Evolutionary conservation across 2,329 filamentous ascomycete genomes (phyloP).

Genomic region (Paracorniculantispora psalliotae): DNA sequence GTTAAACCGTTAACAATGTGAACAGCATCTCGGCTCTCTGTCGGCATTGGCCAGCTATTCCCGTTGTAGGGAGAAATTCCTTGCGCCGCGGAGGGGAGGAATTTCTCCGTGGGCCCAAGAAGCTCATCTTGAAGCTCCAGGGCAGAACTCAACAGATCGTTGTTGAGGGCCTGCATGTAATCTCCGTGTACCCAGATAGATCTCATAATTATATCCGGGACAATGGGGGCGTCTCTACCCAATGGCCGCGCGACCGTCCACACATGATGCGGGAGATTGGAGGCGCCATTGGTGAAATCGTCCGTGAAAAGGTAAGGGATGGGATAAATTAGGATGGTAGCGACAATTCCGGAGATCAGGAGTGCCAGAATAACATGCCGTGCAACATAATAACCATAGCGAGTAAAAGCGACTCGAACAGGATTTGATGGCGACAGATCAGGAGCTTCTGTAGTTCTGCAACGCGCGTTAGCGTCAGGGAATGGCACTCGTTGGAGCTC

Average conservation of each 20-base stretch:
- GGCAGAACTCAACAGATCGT: slow-evolving; percentile 59
- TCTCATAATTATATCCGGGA: slow-evolving; percentile 72
- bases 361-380: slow-evolving; percentile 71
- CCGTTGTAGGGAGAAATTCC: slow-evolving; percentile 25
- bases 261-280: slow-evolving; percentile 71
- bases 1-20: slow-evolving; percentile 57
- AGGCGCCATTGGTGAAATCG: slow-evolving; percentile 65
- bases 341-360: slow-evolving; percentile 66
- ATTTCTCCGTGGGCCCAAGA: slow-evolving; percentile 55
- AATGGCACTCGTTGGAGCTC: slow-evolving; percentile 7
- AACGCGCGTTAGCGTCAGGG: slow-evolving; percentile 12
- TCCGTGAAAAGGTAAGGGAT: slow-evolving; percentile 70
- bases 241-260: slow-evolving; percentile 72
- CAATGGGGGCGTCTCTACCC: slow-evolving; percentile 42
- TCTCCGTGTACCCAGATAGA: slow-evolving; percentile 77
- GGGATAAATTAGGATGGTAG: slow-evolving; percentile 66
- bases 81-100: slow-evolving; percentile 41
- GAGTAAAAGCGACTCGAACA: slow-evolving; percentile 58
- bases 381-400: slow-evolving; percentile 65
- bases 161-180: slow-evolving; percentile 71
- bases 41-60: slow-evolving; percentile 34
- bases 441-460: slow-evolving; percentile 69
- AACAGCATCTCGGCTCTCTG: slow-evolving; percentile 46
- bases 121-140: slow-evolving; percentile 66
- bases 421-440: slow-evolving; percentile 60